Conservation (phyloP, 495 filamentous ascomycete species). For the Ramalina intermedia region DNA sequence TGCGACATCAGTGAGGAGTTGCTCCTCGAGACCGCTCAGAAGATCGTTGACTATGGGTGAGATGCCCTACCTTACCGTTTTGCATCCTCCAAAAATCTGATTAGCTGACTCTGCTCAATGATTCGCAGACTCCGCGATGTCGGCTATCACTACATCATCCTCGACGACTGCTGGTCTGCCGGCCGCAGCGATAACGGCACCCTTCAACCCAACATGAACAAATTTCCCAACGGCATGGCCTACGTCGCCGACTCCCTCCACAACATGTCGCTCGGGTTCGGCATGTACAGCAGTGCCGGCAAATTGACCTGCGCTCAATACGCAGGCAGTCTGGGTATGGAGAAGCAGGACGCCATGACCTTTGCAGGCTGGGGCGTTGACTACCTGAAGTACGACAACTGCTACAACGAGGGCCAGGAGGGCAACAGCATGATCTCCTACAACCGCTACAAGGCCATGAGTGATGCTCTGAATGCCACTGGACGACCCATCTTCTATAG, state of each 20-base stretch:
- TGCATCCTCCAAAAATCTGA: not conserved
- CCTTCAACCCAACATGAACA: conserved; percentile 25
- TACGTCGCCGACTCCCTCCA: conserved; percentile 29
- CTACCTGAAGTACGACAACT: conserved; percentile 63
- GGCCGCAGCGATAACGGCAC: conserved; percentile 27
- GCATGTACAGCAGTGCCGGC: conserved; percentile 38
- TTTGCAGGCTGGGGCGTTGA: conserved; percentile 50
- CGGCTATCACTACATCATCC: conserved; percentile 41
- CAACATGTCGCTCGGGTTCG: conserved; percentile 29
- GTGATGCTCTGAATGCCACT: conserved; percentile 40
- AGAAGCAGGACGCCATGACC: conserved; percentile 44
- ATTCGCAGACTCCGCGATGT: not conserved
- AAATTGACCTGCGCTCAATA: conserved; percentile 33
- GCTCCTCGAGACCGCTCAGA: conserved; percentile 29
- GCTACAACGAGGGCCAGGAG: conserved; percentile 39
- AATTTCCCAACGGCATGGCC: conserved; percentile 34
- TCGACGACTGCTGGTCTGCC: conserved; percentile 42
- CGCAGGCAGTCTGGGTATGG: conserved; percentile 42
- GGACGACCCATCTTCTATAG: conserved; percentile 46
- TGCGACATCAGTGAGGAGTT: conserved; percentile 36
- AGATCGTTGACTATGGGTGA: conserved; percentile 32
- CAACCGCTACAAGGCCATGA: conserved; percentile 44
- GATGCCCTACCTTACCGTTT: not conserved
- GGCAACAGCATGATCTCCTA: conserved; percentile 33
- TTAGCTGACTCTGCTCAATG: not conserved